Percentiles rank a stretch among this genome's conserved stretches.
phyloP scores from a whole-genome alignment of 495 filamentous ascomycete genomes.

The Penicillium macrosclerotiorum region DNA sequence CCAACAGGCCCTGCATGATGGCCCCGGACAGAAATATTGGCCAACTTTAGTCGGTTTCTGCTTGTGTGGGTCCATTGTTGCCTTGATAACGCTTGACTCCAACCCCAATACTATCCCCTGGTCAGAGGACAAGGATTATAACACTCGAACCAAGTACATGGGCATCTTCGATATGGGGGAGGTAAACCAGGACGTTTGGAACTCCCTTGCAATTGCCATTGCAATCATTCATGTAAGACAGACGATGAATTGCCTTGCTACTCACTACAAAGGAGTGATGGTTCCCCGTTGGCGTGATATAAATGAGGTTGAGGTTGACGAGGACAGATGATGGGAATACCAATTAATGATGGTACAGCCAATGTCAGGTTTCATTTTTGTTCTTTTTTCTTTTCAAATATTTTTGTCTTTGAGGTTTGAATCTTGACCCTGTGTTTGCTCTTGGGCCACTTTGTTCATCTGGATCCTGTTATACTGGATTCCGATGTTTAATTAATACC shows the following conservation, averaged over 20 bases:
- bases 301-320: background rate
- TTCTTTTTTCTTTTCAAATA: no score
- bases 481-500: no score
- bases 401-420: no score
- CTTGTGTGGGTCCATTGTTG: constrained; percentile 41
- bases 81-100: constrained; percentile 38
- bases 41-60: constrained; percentile 38
- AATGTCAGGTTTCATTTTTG: no score
- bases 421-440: no score
- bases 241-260: constrained; percentile 33
- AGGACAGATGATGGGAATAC: no score
- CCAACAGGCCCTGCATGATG: constrained; percentile 16
- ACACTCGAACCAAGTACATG: constrained; percentile 27
- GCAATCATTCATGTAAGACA: constrained; percentile 36
- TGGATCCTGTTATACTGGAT: no score
- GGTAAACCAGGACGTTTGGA: constrained; percentile 46
- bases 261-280: background rate
- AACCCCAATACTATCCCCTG: constrained; percentile 18
- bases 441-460: no score
- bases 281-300: constrained; percentile 2
- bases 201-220: constrained; percentile 44
- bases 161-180: constrained; percentile 41
- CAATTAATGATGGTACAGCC: no score
- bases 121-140: constrained; percentile 3
- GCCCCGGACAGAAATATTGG: constrained; percentile 6